Evolutionary conservation across 768 basidiomycete species (phyloP), one percentile per base, ranked within the genome.

Genomic region (Naganishia randhawae): DNA sequence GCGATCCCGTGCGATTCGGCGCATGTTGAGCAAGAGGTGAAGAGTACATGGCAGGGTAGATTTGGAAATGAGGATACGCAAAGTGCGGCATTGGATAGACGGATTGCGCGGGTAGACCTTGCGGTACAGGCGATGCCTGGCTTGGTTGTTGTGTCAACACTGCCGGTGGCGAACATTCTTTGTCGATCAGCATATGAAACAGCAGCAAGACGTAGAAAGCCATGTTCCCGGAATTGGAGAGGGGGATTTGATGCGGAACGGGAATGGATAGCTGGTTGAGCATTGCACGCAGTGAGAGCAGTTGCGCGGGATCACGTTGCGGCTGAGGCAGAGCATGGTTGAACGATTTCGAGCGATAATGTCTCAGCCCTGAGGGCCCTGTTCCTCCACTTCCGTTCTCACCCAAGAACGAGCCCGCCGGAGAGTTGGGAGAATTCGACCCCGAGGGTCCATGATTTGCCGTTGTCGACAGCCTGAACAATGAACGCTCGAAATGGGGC

Each of bases 211-310:
- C 75, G 69, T 79, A 78, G 69, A 77, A 79, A 8, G 78, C 77
- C 1, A 77, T 76, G 67, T 79, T 79, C 2, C 78, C 78, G 11
- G 78, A 76, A 63, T 79, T 79, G 10, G 75, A 73, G 42, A 79
- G 57, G 13, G 78, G 78, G 2, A 71, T 73, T 55, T 74, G 74
- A 0, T 66, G 73, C 0, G 76, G 71, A 9, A 73, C 70, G 0
- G 77, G 77, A 1, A 79, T 78, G 39, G 76, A 74, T 6, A 79
- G 71, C 1, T 73, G 72, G 45, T 74, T 69, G 3, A 77, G 67
- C 13, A 79, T 66, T 17, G 72, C 64, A 2, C 68, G 66, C 22
- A 79, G 75, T 6, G 72, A 74, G 31, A 78, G 69, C 22, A 61
- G 22, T 29, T 61, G 57, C 25, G 37, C 29, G 1, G 75, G 73